A percentile compares a stretch with the other conserved stretches of the same genome.
These are phyloP conservation scores for Apiospora saccharicola DNA, from an alignment of 2,329 filamentous ascomycete species.

Conservation along the genomic window DNA sequence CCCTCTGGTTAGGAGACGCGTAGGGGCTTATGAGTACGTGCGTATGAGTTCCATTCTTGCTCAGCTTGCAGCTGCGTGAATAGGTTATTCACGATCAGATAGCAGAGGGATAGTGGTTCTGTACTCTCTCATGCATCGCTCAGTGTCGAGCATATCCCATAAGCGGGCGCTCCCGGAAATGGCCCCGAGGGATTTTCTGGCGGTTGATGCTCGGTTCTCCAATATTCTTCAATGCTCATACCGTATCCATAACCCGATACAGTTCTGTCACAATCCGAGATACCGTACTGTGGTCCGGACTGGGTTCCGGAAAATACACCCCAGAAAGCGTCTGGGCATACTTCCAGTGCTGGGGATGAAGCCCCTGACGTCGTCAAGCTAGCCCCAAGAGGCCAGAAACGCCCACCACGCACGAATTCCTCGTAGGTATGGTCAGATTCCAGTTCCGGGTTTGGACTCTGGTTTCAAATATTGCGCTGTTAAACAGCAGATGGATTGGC, in stretches of 20 bases:
- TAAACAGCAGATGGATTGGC: conserved; percentile 28
- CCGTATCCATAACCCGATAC: too few relatives aligned
- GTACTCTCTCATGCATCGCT: too few relatives aligned
- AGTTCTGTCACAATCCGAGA: too few relatives aligned
- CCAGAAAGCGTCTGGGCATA: too few relatives aligned
- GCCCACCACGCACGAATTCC: conserved; percentile 15
- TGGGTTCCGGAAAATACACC: too few relatives aligned
- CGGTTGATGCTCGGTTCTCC: too few relatives aligned
- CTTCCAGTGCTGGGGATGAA: not conserved
- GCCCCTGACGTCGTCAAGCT: not conserved
- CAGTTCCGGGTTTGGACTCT: not conserved
- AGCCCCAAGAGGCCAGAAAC: conserved; percentile 2
- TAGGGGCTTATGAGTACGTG: conserved; percentile 22
- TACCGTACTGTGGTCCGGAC: too few relatives aligned
- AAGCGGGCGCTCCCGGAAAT: too few relatives aligned
- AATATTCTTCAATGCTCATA: too few relatives aligned
- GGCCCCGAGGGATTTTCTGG: too few relatives aligned
- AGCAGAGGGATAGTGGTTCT: conserved; percentile 30
- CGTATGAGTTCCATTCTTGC: conserved; percentile 35
- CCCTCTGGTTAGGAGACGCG: conserved; percentile 32
- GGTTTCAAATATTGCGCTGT: conserved; percentile 26
- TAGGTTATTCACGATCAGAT: conserved; percentile 34
- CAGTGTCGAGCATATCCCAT: too few relatives aligned
- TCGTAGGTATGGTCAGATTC: conserved; percentile 27
- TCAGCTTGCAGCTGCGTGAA: conserved; percentile 34